Evolutionary conservation across 2,329 filamentous ascomycete species (phyloP).

Genomic region (Coniochaeta sp.): DNA sequence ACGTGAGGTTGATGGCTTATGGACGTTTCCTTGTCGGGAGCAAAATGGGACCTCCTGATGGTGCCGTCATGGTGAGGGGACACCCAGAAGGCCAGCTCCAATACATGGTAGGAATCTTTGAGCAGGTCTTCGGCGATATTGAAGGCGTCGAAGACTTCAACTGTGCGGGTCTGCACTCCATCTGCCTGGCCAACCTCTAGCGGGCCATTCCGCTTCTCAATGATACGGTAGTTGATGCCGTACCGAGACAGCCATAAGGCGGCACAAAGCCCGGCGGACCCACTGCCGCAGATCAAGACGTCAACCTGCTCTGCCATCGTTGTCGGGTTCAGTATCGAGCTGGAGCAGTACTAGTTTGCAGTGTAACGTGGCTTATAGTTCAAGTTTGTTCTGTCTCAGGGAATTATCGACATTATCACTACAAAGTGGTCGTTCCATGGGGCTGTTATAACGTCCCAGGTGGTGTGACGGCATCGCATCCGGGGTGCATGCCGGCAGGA

Average conservation of each 20-base stretch:
- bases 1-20: slow-evolving; percentile 47
- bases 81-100: slow-evolving; percentile 52
- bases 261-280: slow-evolving; percentile 54
- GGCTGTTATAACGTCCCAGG: background rate
- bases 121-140: slow-evolving; percentile 46
- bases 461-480: background rate
- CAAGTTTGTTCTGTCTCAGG: background rate
- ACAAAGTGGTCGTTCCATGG: background rate
- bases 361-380: background rate
- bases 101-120: slow-evolving; percentile 48
- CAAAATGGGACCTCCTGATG: slow-evolving; percentile 38
- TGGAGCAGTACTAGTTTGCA: background rate
- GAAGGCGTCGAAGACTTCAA: slow-evolving; percentile 55
- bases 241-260: slow-evolving; percentile 53
- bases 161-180: slow-evolving; percentile 51
- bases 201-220: slow-evolving; percentile 48
- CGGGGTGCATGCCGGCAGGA: background rate
- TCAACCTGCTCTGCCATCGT: slow-evolving; percentile 25
- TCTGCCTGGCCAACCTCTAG: slow-evolving; percentile 55
- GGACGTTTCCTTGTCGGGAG: slow-evolving; percentile 45
- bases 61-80: slow-evolving; percentile 15
- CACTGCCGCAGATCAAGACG: slow-evolving; percentile 53
- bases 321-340: background rate
- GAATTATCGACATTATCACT: background rate
- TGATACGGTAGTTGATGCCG: slow-evolving; percentile 46